Evolutionary conservation across 164 flowering plant species (phyloP).

Genomic region (Cinnamomum micranthum): DNA sequence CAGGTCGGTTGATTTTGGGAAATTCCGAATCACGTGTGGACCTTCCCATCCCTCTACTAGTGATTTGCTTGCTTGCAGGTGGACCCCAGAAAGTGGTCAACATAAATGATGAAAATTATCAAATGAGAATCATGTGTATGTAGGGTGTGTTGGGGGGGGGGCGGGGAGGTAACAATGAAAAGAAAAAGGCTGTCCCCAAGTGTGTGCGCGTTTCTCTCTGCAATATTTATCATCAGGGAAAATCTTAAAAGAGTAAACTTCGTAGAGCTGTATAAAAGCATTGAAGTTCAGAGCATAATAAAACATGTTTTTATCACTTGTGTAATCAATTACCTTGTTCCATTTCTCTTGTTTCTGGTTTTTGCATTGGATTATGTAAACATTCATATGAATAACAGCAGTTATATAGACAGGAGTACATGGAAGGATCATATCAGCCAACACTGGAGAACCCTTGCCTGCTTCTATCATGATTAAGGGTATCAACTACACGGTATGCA

Average conservation of each 20-base stretch:
- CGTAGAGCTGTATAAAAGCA: not conserved
- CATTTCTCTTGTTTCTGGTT: not conserved
- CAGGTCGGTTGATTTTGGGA: no score
- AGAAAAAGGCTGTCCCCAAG: no score
- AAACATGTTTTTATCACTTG: no score
- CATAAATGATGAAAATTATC: no score
- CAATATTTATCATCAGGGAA: not conserved
- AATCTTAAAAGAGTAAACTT: not conserved
- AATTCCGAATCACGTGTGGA: no score
- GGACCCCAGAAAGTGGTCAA: no score
- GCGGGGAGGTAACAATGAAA: no score
- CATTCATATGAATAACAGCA: slow-evolving; percentile 2
- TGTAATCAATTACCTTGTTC: not conserved
- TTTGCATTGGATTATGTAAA: not conserved
- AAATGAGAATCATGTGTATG: no score
- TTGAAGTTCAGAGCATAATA: not conserved
- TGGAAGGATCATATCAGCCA: slow-evolving; percentile 78
- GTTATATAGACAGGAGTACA: slow-evolving; percentile 73
- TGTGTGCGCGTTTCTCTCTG: no score
- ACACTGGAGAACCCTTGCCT: slow-evolving; percentile 66
- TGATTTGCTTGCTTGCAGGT: no score
- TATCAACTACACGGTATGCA: slow-evolving; percentile 69
- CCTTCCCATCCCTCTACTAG: no score
- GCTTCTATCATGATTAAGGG: slow-evolving; percentile 65
- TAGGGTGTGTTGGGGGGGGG: no score